phyloP scores from a whole-genome alignment of 2,329 filamentous ascomycete species.

The Aspergillus sojae region DNA sequence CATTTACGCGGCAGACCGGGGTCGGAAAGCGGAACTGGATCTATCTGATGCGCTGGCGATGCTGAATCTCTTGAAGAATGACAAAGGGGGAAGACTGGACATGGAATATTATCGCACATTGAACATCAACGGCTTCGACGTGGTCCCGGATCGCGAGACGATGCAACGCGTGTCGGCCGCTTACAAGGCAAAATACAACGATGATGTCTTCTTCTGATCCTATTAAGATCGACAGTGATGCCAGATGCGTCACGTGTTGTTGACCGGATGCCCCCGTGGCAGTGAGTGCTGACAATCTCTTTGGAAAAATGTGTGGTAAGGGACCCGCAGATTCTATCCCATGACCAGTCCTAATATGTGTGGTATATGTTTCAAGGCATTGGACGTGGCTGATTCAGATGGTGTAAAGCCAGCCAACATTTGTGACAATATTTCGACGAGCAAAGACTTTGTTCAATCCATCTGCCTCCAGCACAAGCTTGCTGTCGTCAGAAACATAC shows the following conservation, averaged over 20 bases:
- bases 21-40: conserved; percentile 30
- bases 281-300: neutral
- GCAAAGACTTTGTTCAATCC: conserved; percentile 25
- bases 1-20: conserved; percentile 27
- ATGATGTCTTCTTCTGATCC: conserved; percentile 26
- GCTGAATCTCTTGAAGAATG: conserved; percentile 28
- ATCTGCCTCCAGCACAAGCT: conserved; percentile 25
- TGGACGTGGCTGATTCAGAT: neutral
- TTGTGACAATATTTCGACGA: conserved; percentile 29
- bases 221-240: neutral
- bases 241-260: neutral
- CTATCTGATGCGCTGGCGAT: conserved; percentile 33
- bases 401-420: conserved; percentile 30
- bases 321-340: neutral
- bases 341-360: neutral
- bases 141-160: conserved; percentile 29
- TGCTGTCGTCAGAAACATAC: conserved; percentile 16
- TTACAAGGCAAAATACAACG: conserved; percentile 29
- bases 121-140: conserved; percentile 32
- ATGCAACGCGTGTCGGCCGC: conserved; percentile 33
- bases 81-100: conserved; percentile 26
- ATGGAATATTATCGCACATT: conserved; percentile 30
- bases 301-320: neutral
- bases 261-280: neutral
- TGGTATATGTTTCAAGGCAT: neutral